Conservation (phyloP, 169 alveolate species). For the Toxoplasma gondii region DNA sequence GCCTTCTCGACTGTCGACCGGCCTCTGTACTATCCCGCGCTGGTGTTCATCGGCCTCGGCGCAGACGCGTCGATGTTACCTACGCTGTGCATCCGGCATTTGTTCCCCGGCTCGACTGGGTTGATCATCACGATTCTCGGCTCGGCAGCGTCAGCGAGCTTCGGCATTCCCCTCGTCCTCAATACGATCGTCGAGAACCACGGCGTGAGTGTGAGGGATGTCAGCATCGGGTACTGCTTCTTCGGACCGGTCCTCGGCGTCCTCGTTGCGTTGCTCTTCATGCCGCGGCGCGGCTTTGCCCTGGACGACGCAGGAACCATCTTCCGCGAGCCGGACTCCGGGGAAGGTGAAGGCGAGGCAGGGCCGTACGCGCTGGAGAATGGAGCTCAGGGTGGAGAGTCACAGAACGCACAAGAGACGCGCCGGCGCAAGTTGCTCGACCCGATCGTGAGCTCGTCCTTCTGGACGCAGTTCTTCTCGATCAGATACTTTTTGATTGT, state of each 20-base stretch:
- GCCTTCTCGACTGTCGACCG: conserved; percentile 35
- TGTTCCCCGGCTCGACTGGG: conserved; percentile 64
- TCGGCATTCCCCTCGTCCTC: conserved; percentile 64
- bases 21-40: conserved; percentile 3
- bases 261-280: conserved; percentile 12
- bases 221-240: conserved; percentile 48
- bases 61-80: conserved; percentile 66
- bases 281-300: conserved; percentile 46
- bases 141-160: conserved; percentile 69
- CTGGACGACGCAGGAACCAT: conserved; percentile 48
- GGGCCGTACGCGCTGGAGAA: not conserved
- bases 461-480: conserved; percentile 12
- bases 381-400: not conserved
- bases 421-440: not conserved
- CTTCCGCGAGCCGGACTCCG: not conserved
- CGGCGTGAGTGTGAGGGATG: conserved; percentile 12
- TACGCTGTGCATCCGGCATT: conserved; percentile 48
- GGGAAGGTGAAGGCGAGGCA: not conserved
- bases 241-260: conserved; percentile 54
- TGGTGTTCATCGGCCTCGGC: conserved; percentile 65
- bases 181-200: conserved; percentile 4
- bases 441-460: not conserved
- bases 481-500: conserved; percentile 41
- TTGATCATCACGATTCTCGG: conserved; percentile 58
- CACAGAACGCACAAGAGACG: too few relatives aligned